Base-by-base conservation (phyloP, 2,329 filamentous ascomycete species). In the Fusarium redolens region DNA sequence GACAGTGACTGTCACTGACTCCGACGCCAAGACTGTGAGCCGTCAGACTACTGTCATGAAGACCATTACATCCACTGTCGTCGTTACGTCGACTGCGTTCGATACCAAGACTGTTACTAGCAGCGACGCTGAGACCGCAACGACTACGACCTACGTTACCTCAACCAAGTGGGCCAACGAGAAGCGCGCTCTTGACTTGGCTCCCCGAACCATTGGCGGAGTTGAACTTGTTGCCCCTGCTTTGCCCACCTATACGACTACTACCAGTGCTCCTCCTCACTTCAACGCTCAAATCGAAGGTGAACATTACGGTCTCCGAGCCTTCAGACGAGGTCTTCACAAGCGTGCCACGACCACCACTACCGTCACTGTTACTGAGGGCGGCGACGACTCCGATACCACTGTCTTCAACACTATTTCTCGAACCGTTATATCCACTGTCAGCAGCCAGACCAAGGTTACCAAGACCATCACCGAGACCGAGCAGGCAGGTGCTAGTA, bases 21-120 rank as follows among this genome's bases (percentile, higher is more conserved):
- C 66, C 8, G 45, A 72, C 37, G 78, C 69, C 56, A 71, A 71
- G 52, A 79, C 81, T 5, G 75, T 77, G 40, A 81, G 75, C 71
- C 69, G 67, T 17, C 74, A 74, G 22, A 80, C 79, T 7, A 82
- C 81, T 11, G 65, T 80, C 31, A 61, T 77, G 52, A 76, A 72
- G 40, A 78, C 77, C 8, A 63, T 79, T 33, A 78, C 79, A 33
- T 76, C 79, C 10, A 83, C 82, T 41, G 74, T 82, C 22, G 51
- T 81, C 55, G 73, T 82, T 28, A 83, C 82, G 28, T 75, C 73
- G 17, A 84, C 82, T 52, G 70, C 69, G 47, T 82, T 83, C 68
- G 69, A 75, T 51, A 84, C 82, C 40, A 76, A 71, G 25, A 84
- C 82, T 59, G 78, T 83, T 60, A 84, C 83, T 56, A 79, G 74